Percentiles rank a stretch among this genome's conserved stretches.
These are phyloP conservation scores for Ajuga chamaepitys DNA, from an alignment of 257 asterid genomes.

Conservation along the genomic window DNA sequence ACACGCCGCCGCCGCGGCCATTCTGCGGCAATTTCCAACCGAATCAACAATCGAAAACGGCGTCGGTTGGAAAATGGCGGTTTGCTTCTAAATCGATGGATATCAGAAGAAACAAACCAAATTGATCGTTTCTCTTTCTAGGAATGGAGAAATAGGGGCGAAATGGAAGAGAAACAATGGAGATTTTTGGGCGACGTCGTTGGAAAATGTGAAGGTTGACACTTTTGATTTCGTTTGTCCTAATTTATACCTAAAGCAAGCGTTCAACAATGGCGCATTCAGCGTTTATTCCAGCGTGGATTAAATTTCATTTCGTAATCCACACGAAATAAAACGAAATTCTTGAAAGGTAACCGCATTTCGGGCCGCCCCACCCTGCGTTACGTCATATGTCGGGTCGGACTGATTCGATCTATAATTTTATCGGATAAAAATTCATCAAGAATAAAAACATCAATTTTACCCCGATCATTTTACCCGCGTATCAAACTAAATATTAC, in stretches of 20 bases:
- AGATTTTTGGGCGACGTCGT: conserved; percentile 9
- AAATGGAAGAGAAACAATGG: neutral
- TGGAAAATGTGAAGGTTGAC: conserved; percentile 22
- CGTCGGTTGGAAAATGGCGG: neutral
- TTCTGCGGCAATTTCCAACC: conserved; percentile 2
- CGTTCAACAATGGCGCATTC: conserved; percentile 19
- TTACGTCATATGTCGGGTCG: too few relatives aligned
- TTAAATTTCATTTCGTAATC: neutral
- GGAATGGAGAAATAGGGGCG: conserved; percentile 12
- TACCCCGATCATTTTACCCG: too few relatives aligned
- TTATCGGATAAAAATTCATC: too few relatives aligned
- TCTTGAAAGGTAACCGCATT: too few relatives aligned
- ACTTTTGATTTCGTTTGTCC: neutral
- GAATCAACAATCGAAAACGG: neutral
- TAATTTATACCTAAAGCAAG: neutral
- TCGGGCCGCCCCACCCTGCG: too few relatives aligned
- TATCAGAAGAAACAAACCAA: neutral
- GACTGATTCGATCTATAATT: too few relatives aligned
- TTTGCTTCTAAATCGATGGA: neutral
- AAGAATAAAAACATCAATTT: too few relatives aligned
- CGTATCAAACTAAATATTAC: too few relatives aligned
- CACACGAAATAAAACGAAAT: neutral
- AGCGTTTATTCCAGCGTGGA: neutral
- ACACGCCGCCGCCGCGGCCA: conserved; percentile 60
- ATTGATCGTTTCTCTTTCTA: neutral